Percentiles rank a stretch among this genome's conserved stretches.
These are phyloP conservation scores for Xanthoconium separans DNA, from an alignment of 1,284 basidiomycete genomes.

Conservation along the genomic window DNA sequence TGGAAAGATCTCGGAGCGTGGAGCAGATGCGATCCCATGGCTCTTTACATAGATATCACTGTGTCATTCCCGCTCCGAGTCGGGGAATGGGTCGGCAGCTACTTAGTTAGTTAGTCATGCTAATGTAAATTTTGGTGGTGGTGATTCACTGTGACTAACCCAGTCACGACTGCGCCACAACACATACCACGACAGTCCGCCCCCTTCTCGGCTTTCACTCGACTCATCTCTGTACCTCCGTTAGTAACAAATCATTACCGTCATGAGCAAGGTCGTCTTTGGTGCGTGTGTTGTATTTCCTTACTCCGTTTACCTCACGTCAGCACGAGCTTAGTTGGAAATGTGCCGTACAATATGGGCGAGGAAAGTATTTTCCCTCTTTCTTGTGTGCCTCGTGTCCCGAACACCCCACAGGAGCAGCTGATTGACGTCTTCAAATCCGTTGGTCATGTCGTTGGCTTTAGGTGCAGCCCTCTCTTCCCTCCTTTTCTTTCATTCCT, in stretches of 20 bases:
- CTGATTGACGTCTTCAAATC: constrained; percentile 84
- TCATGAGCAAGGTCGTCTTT: constrained; percentile 35
- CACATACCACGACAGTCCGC: too few species aligned
- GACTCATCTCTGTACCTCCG: neutral
- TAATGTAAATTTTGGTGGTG: too few species aligned
- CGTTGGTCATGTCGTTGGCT: constrained; percentile 85
- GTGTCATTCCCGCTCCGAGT: too few species aligned
- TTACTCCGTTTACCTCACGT: neutral
- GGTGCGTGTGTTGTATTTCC: constrained; percentile 23
- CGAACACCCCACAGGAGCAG: constrained; percentile 54
- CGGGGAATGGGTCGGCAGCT: too few species aligned
- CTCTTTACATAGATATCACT: too few species aligned
- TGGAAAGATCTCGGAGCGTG: too few species aligned
- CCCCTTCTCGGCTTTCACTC: neutral
- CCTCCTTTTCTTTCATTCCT: neutral
- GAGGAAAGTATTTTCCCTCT: constrained; percentile 45
- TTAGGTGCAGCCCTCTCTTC: constrained; percentile 52
- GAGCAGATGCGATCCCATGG: too few species aligned
- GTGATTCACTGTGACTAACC: too few species aligned
- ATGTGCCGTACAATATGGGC: constrained; percentile 85
- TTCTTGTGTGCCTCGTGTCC: constrained; percentile 1
- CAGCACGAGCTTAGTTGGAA: constrained; percentile 55
- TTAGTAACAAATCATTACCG: neutral
- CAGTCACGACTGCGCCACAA: too few species aligned
- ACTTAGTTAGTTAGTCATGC: too few species aligned